Conservation (phyloP, 352 stramenopile species). For the Globisporangium recalcitrans region DNA sequence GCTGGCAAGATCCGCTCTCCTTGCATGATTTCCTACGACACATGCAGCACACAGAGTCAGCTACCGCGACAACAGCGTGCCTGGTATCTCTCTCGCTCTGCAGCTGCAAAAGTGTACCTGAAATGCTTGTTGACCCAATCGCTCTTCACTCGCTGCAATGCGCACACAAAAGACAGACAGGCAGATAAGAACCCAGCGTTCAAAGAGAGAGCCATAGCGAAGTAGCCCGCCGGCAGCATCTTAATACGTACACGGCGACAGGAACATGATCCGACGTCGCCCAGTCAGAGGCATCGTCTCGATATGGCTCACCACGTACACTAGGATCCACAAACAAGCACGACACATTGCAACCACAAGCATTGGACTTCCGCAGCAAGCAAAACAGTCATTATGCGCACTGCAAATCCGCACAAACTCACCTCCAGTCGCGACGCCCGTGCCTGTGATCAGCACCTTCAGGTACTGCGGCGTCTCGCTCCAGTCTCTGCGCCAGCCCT, state of each 20-base stretch:
- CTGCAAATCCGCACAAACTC: background rate
- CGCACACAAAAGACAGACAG: background rate
- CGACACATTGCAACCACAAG: background rate
- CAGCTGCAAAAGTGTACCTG: background rate
- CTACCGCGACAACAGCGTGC: background rate
- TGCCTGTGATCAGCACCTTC: conserved; percentile 23
- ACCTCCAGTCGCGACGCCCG: conserved; percentile 7
- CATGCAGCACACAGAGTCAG: too few species aligned
- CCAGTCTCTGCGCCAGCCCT: conserved; percentile 30
- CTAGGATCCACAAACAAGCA: conserved; percentile 4
- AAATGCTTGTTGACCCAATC: conserved; percentile 42
- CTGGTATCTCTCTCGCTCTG: background rate
- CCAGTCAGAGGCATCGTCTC: conserved; percentile 62
- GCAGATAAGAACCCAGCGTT: too few species aligned
- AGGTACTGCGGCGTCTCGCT: conserved; percentile 30
- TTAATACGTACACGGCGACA: conserved; percentile 35
- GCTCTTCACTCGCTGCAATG: conserved; percentile 32
- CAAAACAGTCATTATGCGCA: background rate
- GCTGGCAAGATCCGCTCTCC: conserved; percentile 36
- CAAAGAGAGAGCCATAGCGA: too few species aligned
- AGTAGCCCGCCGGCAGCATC: background rate
- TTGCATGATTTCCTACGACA: conserved; percentile 32
- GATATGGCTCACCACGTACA: conserved; percentile 39
- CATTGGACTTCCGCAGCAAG: too few species aligned
- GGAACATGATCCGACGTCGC: conserved; percentile 55